Base-by-base conservation (phyloP, 371 early-diverging fungal genomes). In the Syncephalis plumigaleata region DNA sequence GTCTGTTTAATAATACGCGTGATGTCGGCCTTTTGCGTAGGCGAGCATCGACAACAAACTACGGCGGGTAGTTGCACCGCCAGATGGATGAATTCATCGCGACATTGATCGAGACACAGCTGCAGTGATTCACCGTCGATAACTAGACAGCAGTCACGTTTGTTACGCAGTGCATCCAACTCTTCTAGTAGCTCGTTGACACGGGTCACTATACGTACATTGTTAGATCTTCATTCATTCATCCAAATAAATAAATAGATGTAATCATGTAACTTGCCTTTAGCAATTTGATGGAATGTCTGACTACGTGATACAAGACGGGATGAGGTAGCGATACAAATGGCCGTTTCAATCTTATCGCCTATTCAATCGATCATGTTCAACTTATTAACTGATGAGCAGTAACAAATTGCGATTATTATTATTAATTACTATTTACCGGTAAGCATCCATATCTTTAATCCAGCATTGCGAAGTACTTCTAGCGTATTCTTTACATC, bases 321-420 rank as follows among this genome's bases (percentile, higher is more conserved):
- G 16, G 94, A 87, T 0, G 91, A 90, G 9, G 91, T 75, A 1
- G 96, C 96, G 54, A 98, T 91, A 59, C 89, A 91, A 0, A 84
- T 92, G n/a, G 99, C 99, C 1, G 99, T 99, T 68, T 98, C 99
- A 52, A 95, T 87, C 58, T 99, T 99, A 63, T 99, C 99, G 22
- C 99, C 98, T 64, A 18, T 39, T 31, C 22, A 21, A 44, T 3
- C 15, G 36, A 16, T 39, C 4, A 36, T 11, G 31, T n/a, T 23
- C 25, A 44, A 23, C 31, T 13, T 21, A 11, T 39, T 42, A 46
- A 18, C 11, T 31, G 7, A 31, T n/a, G n/a, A n/a, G n/a, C n/a
- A n/a, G n/a, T n/a, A n/a, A n/a, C n/a, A n/a, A n/a, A n/a, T n/a
- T n/a, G n/a, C n/a, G n/a, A n/a, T n/a, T n/a, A n/a, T n/a, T n/a